Conservation (phyloP, 768 basidiomycete genomes). For the Tulasnella calospora region DNA sequence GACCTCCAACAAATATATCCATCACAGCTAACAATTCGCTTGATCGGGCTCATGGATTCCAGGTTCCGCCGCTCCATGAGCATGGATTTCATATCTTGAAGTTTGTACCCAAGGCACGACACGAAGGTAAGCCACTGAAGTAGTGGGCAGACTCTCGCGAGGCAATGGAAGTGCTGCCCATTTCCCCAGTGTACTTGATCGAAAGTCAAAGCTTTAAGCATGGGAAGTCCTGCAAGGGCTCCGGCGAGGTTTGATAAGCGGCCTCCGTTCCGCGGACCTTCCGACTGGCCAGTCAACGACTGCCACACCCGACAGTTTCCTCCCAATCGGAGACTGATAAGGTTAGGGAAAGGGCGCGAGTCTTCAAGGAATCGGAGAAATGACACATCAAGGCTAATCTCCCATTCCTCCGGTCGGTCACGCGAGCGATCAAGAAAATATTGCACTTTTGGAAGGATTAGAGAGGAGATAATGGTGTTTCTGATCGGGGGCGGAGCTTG, state of each 20-base stretch:
- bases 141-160: neutral
- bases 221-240: neutral
- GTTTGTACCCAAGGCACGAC: neutral
- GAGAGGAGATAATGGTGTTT: neutral
- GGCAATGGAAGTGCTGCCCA: neutral
- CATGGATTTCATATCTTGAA: neutral
- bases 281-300: neutral
- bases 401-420: neutral
- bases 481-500: neutral
- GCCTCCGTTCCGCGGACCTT: neutral
- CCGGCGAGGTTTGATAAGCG: neutral
- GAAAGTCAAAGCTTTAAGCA: neutral
- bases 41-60: neutral
- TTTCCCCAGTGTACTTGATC: neutral
- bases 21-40: neutral
- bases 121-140: neutral
- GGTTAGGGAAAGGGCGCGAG: neutral
- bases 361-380: neutral
- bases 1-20: neutral
- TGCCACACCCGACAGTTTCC: no score
- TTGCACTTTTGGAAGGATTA: neutral
- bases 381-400: neutral
- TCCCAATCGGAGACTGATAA: neutral
- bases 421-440: neutral
- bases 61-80: neutral